Evolutionary conservation across 768 basidiomycete genomes (phyloP).

Genomic region (Pulveroboletus sp.): DNA sequence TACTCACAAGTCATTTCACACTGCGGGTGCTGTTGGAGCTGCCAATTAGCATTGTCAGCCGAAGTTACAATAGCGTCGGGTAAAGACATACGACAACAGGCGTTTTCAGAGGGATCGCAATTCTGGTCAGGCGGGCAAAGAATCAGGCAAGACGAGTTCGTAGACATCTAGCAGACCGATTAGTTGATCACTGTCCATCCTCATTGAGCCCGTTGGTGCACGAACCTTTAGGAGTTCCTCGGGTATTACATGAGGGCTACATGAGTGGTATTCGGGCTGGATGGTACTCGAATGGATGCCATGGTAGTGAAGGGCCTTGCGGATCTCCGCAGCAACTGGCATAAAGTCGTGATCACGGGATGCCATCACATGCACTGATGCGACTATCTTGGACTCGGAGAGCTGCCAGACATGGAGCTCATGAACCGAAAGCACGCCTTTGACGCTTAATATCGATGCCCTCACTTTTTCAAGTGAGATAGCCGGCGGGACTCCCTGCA

Average conservation of each 20-base stretch:
- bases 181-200: neutral
- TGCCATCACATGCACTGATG: slow-evolving; percentile 91
- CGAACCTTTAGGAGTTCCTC: slow-evolving; percentile 50
- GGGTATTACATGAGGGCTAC: slow-evolving; percentile 30
- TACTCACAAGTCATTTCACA: slow-evolving; percentile 29
- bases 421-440: slow-evolving; percentile 81
- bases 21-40: slow-evolving; percentile 48
- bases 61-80: neutral
- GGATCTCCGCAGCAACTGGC: slow-evolving; percentile 79
- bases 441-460: slow-evolving; percentile 70
- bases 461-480: slow-evolving; percentile 89
- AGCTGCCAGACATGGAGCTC: slow-evolving; percentile 98
- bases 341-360: slow-evolving; percentile 84
- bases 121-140: slow-evolving; percentile 63
- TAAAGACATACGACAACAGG: slow-evolving; percentile 69
- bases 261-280: slow-evolving; percentile 75
- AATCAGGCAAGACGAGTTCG: slow-evolving; percentile 62
- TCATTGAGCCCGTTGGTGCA: neutral
- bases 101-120: slow-evolving; percentile 65
- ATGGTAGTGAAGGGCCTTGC: slow-evolving; percentile 78
- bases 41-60: slow-evolving; percentile 6
- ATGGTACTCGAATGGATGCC: slow-evolving; percentile 96
- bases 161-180: slow-evolving; percentile 37
- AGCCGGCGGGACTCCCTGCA: slow-evolving; percentile 89
- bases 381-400: slow-evolving; percentile 90